Evolutionary conservation across 2,329 filamentous ascomycete genomes (phyloP).

Genomic region (Fusarium sp.): DNA sequence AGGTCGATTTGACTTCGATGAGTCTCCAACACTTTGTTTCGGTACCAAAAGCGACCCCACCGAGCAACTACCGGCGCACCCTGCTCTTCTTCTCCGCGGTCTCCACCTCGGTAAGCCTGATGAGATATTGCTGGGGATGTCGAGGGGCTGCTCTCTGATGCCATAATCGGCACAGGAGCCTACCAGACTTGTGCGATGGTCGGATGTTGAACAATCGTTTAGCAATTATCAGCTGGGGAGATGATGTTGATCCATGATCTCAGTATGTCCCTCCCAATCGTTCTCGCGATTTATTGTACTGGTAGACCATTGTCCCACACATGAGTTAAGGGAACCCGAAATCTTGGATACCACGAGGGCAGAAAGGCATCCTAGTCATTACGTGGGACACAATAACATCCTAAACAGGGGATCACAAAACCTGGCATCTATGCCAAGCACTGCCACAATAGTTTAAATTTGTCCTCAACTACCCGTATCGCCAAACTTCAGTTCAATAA

Average conservation of each 20-base stretch:
- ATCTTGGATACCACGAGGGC: neutral
- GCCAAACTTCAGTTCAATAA: neutral
- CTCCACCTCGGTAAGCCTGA: conserved; percentile 1
- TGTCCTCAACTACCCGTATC: neutral
- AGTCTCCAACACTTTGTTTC: neutral
- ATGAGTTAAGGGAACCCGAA: too few species aligned
- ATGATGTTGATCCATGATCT: neutral
- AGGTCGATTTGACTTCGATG: neutral
- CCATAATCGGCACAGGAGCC: neutral
- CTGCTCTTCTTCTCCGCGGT: conserved; percentile 12
- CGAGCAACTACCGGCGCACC: conserved; percentile 14
- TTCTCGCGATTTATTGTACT: neutral
- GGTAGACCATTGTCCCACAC: neutral
- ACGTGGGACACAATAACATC: neutral
- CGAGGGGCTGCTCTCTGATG: neutral
- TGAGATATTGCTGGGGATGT: neutral
- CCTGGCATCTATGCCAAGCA: neutral
- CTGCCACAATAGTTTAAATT: neutral
- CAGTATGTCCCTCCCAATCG: neutral
- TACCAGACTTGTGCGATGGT: neutral
- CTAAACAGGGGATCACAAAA: neutral
- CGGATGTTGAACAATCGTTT: neutral
- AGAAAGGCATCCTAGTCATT: neutral
- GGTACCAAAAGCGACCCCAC: conserved; percentile 12
- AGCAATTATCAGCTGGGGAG: neutral